phyloP scores from a whole-genome alignment of 164 flowering plant genomes.

The Tetrastigma voinierianum region DNA sequence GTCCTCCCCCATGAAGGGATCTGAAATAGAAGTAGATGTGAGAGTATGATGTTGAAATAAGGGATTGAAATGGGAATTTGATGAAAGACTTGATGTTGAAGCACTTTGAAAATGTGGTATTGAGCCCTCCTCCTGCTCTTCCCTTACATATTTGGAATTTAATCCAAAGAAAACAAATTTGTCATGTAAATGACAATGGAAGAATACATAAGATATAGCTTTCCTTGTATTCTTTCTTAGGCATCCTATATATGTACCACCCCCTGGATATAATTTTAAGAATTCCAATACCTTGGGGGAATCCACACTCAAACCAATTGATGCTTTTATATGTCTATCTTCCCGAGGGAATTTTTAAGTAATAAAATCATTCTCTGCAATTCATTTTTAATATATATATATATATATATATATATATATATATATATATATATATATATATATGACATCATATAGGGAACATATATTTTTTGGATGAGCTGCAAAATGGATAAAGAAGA shows the following conservation, averaged over 20 bases:
- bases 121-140: conserved; percentile 13
- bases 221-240: background rate
- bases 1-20: conserved; percentile 3
- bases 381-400: background rate
- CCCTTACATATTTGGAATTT: conserved; percentile 7
- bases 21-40: conserved; percentile 10
- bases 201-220: background rate
- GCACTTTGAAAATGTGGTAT: conserved; percentile 19
- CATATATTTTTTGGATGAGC: background rate
- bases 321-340: too few relatives aligned
- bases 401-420: background rate
- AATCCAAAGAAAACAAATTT: background rate
- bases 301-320: too few relatives aligned
- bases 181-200: background rate
- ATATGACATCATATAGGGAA: background rate
- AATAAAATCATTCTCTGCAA: too few relatives aligned
- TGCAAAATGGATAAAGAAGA: background rate
- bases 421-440: background rate
- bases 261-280: background rate
- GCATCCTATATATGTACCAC: too few relatives aligned
- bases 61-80: conserved; percentile 14
- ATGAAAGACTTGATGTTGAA: conserved; percentile 34
- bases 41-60: conserved; percentile 12
- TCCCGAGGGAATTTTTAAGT: too few relatives aligned
- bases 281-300: too few relatives aligned